A percentile compares a stretch with the other conserved stretches of the same genome.
These are phyloP conservation scores for Cyanophora paradoxa DNA, from an alignment of 78 protist genomes.

Conservation along the genomic window DNA sequence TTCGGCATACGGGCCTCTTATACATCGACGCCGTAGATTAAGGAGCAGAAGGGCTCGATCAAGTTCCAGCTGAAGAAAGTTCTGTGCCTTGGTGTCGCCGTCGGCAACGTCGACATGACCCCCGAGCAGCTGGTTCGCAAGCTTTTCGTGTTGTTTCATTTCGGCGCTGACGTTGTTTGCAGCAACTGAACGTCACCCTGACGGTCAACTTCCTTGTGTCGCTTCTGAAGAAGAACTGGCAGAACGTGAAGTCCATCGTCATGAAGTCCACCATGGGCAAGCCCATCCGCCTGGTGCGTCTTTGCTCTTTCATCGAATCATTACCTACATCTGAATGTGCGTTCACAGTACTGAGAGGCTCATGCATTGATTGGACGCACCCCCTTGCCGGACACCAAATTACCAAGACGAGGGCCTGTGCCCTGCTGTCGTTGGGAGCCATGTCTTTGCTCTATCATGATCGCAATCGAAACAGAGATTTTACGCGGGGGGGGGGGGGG, in stretches of 20 bases:
- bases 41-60: constrained; percentile 87
- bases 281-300: constrained; percentile 74
- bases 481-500: too few relatives aligned
- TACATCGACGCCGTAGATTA: too few relatives aligned
- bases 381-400: too few relatives aligned
- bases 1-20: too few relatives aligned
- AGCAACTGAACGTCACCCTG: constrained; percentile 81
- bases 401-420: too few relatives aligned
- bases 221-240: constrained; percentile 99
- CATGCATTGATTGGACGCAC: too few relatives aligned
- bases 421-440: too few relatives aligned
- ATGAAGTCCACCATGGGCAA: constrained; percentile 96
- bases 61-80: constrained; percentile 99
- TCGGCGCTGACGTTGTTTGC: not conserved
- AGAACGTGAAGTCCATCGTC: constrained; percentile 92
- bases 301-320: too few relatives aligned
- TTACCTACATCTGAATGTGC: too few relatives aligned
- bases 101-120: constrained; percentile 92
- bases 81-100: constrained; percentile 91
- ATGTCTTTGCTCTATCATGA: too few relatives aligned
- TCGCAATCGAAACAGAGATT: too few relatives aligned
- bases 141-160: not conserved
- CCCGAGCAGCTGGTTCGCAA: constrained; percentile 60
- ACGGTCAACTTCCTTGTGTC: constrained; percentile 96
- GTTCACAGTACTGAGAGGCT: too few relatives aligned